These are phyloP conservation scores for Marchantia polymorpha DNA, from an alignment of 225 moss, liverwort and hornwort species.

Conservation along the genomic window DNA sequence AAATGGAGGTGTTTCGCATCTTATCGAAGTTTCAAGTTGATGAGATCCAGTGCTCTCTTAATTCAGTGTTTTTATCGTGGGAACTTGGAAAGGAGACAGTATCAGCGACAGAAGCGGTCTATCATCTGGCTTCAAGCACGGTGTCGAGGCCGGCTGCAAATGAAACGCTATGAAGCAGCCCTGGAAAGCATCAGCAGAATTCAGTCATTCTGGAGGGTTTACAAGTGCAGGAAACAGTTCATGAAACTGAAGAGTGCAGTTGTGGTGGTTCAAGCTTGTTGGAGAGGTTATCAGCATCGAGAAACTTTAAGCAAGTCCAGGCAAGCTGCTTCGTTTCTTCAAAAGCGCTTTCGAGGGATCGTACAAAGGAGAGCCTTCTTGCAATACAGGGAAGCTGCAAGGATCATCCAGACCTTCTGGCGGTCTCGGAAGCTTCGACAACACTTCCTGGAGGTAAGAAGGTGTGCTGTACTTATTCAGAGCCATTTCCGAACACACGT, in stretches of 20 bases:
- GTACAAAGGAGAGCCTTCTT: neutral
- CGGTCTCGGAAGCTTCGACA: neutral
- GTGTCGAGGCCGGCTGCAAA: constrained; percentile 15
- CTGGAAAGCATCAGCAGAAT: neutral
- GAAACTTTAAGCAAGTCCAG: neutral
- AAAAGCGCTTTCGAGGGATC: neutral
- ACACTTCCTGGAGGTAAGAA: neutral
- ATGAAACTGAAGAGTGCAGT: neutral
- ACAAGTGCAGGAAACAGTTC: neutral
- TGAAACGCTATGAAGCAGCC: constrained; percentile 2
- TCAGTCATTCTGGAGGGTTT: constrained; percentile 19
- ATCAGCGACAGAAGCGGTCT: neutral
- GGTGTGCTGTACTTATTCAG: constrained; percentile 9
- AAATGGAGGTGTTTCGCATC: constrained; percentile 27
- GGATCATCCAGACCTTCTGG: neutral
- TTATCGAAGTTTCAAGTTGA: constrained; percentile 13
- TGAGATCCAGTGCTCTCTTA: constrained; percentile 9
- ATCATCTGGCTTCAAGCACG: constrained; percentile 15
- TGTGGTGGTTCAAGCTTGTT: neutral
- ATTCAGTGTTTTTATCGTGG: constrained; percentile 21
- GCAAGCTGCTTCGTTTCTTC: neutral
- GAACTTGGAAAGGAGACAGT: constrained; percentile 1
- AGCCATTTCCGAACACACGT: neutral
- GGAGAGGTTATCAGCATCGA: constrained; percentile 6
- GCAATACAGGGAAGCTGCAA: neutral